phyloP scores from a whole-genome alignment of 2,329 filamentous ascomycete genomes.

The Bretziella fagacearum region DNA sequence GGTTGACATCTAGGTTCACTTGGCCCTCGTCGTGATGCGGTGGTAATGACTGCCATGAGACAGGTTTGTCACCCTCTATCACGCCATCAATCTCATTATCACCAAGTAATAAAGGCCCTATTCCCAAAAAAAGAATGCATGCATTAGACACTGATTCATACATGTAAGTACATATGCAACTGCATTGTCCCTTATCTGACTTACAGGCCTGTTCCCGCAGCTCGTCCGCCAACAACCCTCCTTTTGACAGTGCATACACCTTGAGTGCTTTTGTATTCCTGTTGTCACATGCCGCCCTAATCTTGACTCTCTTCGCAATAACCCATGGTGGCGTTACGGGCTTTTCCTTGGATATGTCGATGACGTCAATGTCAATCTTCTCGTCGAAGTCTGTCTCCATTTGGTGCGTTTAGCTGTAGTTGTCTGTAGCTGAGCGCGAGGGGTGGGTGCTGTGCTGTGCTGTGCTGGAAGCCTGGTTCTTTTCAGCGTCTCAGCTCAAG shows the following conservation, averaged over 20 bases:
- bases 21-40: slow-evolving; percentile 80
- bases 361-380: background rate
- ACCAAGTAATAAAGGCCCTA: slow-evolving; percentile 48
- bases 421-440: no score
- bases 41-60: slow-evolving; percentile 44
- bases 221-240: slow-evolving; percentile 50
- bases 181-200: slow-evolving; percentile 22
- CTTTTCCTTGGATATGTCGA: background rate
- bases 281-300: slow-evolving; percentile 42
- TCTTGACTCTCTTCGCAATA: slow-evolving; percentile 27
- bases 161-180: background rate
- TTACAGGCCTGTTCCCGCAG: slow-evolving; percentile 63
- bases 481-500: no score
- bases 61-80: slow-evolving; percentile 15
- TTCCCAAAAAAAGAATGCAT: background rate
- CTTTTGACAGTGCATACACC: slow-evolving; percentile 41
- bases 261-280: slow-evolving; percentile 40
- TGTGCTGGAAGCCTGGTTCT: no score
- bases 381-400: background rate
- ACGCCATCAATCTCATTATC: slow-evolving; percentile 18
- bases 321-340: background rate
- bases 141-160: slow-evolving; percentile 11
- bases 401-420: no score
- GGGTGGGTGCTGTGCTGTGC: no score
- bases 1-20: slow-evolving; percentile 78